Evolutionary conservation across 306 rosid species (phyloP), one percentile per base, ranked within the genome.

Genomic region (Calophaca sinica): DNA sequence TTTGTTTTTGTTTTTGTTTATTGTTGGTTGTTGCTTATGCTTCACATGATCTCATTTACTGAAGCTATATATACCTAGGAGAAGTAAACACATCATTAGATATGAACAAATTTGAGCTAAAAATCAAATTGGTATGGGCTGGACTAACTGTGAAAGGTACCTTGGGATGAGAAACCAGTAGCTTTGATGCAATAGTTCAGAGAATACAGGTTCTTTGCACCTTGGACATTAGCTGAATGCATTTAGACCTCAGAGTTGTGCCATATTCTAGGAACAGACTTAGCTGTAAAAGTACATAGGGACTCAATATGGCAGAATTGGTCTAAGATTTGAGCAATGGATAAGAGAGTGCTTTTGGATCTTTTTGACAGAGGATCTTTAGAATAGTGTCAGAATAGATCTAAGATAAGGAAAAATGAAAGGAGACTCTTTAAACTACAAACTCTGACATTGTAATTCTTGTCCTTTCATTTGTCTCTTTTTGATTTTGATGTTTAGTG

Each of bases 271-370:
- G 88, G 78, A 83, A 79, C 97, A 87, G 48, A 82, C 85, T 77
- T 88, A 93, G 96, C 97, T 93, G 98, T 82, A 90, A 90, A 86
- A 85, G 84, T 75, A 90, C 83, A 74, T 80, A 83, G 31, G 60
- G 79, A 64, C 81, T 72, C 46, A 77, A 54, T 75, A 81, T 82
- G 90, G 87, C 97, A 89, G 98, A 82, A 86, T 63, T 85, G 90
- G 90, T 88, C 93, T 80, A 14, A 55, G 83, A 83, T 87, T 82
- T 73, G 79, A 74, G 77, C 87, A 83, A 79, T 78, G 88, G 88
- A 91, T 87, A 81, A 87, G 89, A 86, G 65, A 85, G 69, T 81
- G 78, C 41, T 75, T 86, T 87, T 87, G 93, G 90, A 83, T 81
- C 72, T 74, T 91, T 91, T 81, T 74, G 7, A 62, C 80, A 86